Conservation (phyloP, 768 basidiomycete genomes). For the Boletus speciosus region DNA sequence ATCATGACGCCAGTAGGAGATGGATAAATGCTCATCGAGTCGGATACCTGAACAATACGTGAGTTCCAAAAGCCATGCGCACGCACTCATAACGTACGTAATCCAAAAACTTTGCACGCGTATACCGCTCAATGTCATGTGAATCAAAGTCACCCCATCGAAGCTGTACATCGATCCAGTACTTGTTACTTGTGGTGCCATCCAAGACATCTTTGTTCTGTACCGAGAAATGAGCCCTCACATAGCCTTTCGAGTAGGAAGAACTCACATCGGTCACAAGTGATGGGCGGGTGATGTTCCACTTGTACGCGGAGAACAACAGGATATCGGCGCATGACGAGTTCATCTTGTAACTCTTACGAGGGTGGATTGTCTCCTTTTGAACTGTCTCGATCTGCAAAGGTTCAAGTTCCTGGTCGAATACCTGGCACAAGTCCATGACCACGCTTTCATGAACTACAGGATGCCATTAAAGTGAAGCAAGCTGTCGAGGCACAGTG, state of each 20-base stretch:
- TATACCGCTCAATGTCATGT: slow-evolving; percentile 98
- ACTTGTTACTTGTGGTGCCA: slow-evolving; percentile 98
- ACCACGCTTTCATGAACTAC: slow-evolving; percentile 87
- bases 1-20: slow-evolving; percentile 99
- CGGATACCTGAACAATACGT: slow-evolving; percentile 59
- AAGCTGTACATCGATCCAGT: slow-evolving; percentile 95
- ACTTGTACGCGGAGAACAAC: slow-evolving; percentile 95
- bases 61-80: slow-evolving; percentile 1
- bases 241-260: neutral
- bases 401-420: slow-evolving; percentile 97
- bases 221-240: slow-evolving; percentile 10
- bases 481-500: slow-evolving; percentile 6
- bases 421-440: slow-evolving; percentile 97
- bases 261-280: slow-evolving; percentile 83
- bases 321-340: slow-evolving; percentile 99
- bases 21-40: slow-evolving; percentile 98
- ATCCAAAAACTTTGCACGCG: slow-evolving; percentile 98
- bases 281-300: slow-evolving; percentile 97
- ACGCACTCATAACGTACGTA: slow-evolving; percentile 49
- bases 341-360: slow-evolving; percentile 99
- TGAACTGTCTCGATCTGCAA: slow-evolving; percentile 99
- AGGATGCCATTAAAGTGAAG: slow-evolving; percentile 11
- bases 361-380: slow-evolving; percentile 98
- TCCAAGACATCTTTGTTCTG: slow-evolving; percentile 93
- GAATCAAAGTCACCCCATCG: slow-evolving; percentile 99